phyloP scores from a whole-genome alignment of 257 asterid species.

The Solanum phureja region DNA sequence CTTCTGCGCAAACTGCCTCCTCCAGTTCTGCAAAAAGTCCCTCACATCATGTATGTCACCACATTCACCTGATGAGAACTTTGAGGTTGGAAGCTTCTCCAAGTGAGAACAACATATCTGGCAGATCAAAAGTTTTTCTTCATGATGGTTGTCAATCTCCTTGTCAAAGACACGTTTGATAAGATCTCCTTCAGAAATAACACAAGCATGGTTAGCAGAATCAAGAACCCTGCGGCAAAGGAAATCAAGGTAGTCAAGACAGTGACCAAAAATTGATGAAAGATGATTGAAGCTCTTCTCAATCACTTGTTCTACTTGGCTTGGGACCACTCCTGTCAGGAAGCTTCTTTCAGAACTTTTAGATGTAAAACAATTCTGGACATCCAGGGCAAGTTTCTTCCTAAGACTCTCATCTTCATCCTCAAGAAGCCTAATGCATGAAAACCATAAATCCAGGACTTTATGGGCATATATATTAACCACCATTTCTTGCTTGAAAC shows the following conservation, averaged over 20 bases:
- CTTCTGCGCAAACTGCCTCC: conserved; percentile 44
- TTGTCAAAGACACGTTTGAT: conserved; percentile 88
- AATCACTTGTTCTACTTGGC: conserved; percentile 88
- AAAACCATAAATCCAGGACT: conserved; percentile 61
- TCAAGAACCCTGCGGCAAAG: conserved; percentile 59
- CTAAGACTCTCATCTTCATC: conserved; percentile 82
- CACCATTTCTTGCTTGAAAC: conserved; percentile 26
- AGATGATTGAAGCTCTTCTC: conserved; percentile 68
- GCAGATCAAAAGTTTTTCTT: conserved; percentile 70
- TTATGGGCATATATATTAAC: conserved; percentile 37
- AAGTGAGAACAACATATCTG: conserved; percentile 77
- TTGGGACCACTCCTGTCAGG: conserved; percentile 30
- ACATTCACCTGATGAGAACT: conserved; percentile 8
- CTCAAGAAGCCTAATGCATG: conserved; percentile 74
- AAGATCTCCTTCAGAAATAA: conserved; percentile 53
- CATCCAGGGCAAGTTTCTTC: conserved; percentile 57
- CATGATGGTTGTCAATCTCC: conserved; percentile 94
- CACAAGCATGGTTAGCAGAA: conserved; percentile 35
- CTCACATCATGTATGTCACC: conserved; percentile 9
- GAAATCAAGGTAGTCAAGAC: conserved; percentile 53
- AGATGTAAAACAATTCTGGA: conserved; percentile 45
- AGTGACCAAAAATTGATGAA: conserved; percentile 53
- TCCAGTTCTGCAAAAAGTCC: conserved; percentile 52
- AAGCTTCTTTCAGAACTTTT: neutral
- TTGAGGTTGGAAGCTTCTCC: conserved; percentile 41